These are phyloP conservation scores for Mortierella sp. DNA, from an alignment of 371 early-diverging fungal genomes.

Conservation along the genomic window DNA sequence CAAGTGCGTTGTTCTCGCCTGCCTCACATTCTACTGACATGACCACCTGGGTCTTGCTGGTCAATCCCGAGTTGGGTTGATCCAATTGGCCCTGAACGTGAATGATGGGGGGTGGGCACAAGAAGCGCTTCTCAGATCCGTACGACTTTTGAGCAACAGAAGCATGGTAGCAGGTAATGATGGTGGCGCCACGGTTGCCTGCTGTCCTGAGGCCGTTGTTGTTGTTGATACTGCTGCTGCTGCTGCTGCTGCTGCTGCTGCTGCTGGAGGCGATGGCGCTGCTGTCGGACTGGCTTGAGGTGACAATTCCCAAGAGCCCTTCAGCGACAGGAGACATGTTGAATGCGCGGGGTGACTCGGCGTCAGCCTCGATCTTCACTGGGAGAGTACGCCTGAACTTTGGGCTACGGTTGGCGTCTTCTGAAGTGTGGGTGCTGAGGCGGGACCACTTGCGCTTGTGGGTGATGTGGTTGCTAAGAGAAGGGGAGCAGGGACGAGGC, in stretches of 20 bases:
- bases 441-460: conserved; percentile 53
- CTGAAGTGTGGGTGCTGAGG: conserved; percentile 48
- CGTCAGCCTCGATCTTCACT: conserved; percentile 40
- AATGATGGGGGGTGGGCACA: conserved; percentile 86
- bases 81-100: conserved; percentile 41
- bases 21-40: conserved; percentile 73
- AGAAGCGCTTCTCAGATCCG: conserved; percentile 87
- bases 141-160: conserved; percentile 88
- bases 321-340: conserved; percentile 31
- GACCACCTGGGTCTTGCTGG: conserved; percentile 64
- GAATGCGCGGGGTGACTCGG: conserved; percentile 5
- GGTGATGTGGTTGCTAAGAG: conserved; percentile 25
- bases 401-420: conserved; percentile 40
- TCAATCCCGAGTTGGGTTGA: conserved; percentile 32
- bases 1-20: conserved; percentile 55
- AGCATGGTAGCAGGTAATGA: conserved; percentile 72
- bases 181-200: conserved; percentile 53
- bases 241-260: conserved; percentile 3
- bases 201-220: conserved; percentile 35
- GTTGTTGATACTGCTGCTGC: conserved; percentile 31
- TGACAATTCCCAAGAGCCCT: conserved; percentile 8
- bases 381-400: conserved; percentile 51
- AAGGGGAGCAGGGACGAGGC: conserved; percentile 9
- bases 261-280: neutral
- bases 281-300: neutral